These are phyloP conservation scores for Claviceps quebecensis DNA, from an alignment of 2,329 filamentous ascomycete genomes.

Conservation along the genomic window DNA sequence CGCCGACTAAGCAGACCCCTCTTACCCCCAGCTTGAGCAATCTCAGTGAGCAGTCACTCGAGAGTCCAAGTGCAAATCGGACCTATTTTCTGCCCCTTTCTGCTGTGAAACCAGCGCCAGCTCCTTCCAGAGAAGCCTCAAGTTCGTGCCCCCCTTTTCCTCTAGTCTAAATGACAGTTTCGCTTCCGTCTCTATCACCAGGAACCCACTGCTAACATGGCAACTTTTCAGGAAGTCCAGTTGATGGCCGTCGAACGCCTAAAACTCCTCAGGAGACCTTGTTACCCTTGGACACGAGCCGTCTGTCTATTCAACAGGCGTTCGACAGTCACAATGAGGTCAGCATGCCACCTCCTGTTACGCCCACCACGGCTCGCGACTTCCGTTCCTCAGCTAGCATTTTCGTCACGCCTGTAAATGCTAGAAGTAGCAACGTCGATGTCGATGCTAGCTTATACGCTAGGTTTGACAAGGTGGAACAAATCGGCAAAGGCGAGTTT, in stretches of 20 bases:
- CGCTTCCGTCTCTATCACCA: slow-evolving; percentile 10
- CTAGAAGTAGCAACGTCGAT: slow-evolving; percentile 51
- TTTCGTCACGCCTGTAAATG: slow-evolving; percentile 57
- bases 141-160: slow-evolving; percentile 28
- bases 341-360: slow-evolving; percentile 48
- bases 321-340: slow-evolving; percentile 21
- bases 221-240: slow-evolving; percentile 38
- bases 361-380: slow-evolving; percentile 55
- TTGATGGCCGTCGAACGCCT: slow-evolving; percentile 48
- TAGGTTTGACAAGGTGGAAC: slow-evolving; percentile 68
- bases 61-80: slow-evolving; percentile 34
- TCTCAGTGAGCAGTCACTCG: slow-evolving; percentile 24
- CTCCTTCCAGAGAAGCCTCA: slow-evolving; percentile 22
- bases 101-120: slow-evolving; percentile 16
- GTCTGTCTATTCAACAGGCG: slow-evolving; percentile 63
- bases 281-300: slow-evolving; percentile 66
- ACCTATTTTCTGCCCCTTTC: slow-evolving; percentile 29
- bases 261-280: slow-evolving; percentile 67
- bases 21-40: slow-evolving; percentile 28
- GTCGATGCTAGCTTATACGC: slow-evolving; percentile 59
- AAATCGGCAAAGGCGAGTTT: slow-evolving; percentile 80
- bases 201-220: background rate
- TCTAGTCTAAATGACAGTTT: background rate
- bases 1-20: slow-evolving; percentile 64
- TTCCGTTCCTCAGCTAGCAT: slow-evolving; percentile 33